Evolutionary conservation across 768 basidiomycete species (phyloP).

Genomic region (Clavulina sp.): DNA sequence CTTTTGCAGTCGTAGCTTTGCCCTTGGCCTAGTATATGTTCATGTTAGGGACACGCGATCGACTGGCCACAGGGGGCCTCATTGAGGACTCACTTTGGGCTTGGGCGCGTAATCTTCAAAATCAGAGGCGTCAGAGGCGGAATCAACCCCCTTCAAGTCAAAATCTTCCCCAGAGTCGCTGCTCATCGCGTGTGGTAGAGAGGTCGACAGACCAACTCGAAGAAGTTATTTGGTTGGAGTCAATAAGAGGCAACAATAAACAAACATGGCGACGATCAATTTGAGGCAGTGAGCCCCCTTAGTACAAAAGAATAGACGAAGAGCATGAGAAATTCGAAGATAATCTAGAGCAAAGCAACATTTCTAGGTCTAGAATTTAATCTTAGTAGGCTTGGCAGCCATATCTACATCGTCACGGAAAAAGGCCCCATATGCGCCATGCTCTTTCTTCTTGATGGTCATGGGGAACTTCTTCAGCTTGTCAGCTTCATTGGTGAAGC

Average conservation of each 20-base stretch:
- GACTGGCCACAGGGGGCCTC: background rate
- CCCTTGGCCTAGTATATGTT: background rate
- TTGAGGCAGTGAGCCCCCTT: background rate
- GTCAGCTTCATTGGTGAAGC: conserved; percentile 53
- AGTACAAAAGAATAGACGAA: too few relatives aligned
- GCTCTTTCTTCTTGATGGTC: conserved; percentile 93
- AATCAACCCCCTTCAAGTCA: background rate
- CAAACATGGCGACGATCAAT: background rate
- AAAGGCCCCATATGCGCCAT: conserved; percentile 79
- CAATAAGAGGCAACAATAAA: background rate
- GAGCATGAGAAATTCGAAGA: too few relatives aligned
- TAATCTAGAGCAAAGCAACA: conserved; percentile 1
- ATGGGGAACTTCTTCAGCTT: conserved; percentile 77
- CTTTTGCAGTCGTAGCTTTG: conserved; percentile 29
- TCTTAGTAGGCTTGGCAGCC: conserved; percentile 53
- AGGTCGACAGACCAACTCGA: too few relatives aligned
- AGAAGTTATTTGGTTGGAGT: background rate
- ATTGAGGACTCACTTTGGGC: background rate
- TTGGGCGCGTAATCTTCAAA: conserved; percentile 7
- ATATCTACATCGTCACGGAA: conserved; percentile 36
- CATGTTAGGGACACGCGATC: background rate
- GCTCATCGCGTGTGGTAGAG: conserved; percentile 1
- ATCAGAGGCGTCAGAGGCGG: conserved; percentile 2
- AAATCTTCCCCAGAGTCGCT: conserved; percentile 10
- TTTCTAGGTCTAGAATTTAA: conserved; percentile 35